Conservation (phyloP, 768 basidiomycete genomes). For the Amanita rubescens region DNA sequence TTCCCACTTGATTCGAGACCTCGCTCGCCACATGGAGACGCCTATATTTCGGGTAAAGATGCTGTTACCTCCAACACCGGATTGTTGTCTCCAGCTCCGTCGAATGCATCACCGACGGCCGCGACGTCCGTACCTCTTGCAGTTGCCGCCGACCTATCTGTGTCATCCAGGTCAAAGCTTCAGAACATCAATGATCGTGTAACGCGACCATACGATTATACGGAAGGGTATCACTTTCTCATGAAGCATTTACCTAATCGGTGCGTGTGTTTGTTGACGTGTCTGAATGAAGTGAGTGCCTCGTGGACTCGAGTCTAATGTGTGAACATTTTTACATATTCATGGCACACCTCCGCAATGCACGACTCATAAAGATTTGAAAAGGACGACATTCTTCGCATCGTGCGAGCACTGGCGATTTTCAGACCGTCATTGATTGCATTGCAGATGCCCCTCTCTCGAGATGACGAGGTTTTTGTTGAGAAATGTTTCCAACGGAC, state of each 20-base stretch:
- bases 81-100: slow-evolving; percentile 32
- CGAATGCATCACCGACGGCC: slow-evolving; percentile 33
- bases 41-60: slow-evolving; percentile 23
- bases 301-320: slow-evolving; percentile 2
- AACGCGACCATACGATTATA: slow-evolving; percentile 85
- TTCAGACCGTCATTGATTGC: slow-evolving; percentile 97
- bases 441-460: slow-evolving; percentile 93
- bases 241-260: slow-evolving; percentile 88
- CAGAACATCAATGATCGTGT: slow-evolving; percentile 62
- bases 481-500: slow-evolving; percentile 95
- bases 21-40: slow-evolving; percentile 28
- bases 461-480: slow-evolving; percentile 94
- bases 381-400: slow-evolving; percentile 90
- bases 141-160: slow-evolving; percentile 26
- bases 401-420: slow-evolving; percentile 90
- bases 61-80: slow-evolving; percentile 23
- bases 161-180: slow-evolving; percentile 30
- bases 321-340: no score
- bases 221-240: slow-evolving; percentile 92
- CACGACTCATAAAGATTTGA: slow-evolving; percentile 59
- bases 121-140: slow-evolving; percentile 31
- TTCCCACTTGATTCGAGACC: slow-evolving; percentile 41
- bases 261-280: slow-evolving; percentile 40
- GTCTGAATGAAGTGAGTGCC: no score
- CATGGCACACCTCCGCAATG: no score